Evolutionary conservation across 2,329 filamentous ascomycete species (phyloP).

Genomic region (Ascochyta viciae-villosae): DNA sequence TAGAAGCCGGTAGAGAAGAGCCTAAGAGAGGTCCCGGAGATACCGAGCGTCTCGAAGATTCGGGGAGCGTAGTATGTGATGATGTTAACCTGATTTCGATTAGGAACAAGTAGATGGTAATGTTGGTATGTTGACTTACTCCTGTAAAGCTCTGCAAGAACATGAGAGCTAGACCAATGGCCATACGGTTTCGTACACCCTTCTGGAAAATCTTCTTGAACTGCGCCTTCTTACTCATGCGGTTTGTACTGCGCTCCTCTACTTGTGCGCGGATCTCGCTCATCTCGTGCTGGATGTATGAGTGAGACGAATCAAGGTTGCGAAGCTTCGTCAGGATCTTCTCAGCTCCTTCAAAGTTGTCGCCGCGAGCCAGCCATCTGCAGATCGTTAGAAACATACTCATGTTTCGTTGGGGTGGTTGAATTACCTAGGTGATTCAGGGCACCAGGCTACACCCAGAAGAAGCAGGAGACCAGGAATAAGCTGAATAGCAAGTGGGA

Average conservation of each 20-base stretch:
- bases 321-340: constrained; percentile 54
- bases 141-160: constrained; percentile 48
- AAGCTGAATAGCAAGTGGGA: constrained; percentile 62
- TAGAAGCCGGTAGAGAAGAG: constrained; percentile 61
- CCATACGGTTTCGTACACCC: constrained; percentile 49
- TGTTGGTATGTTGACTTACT: constrained; percentile 18
- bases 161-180: constrained; percentile 49
- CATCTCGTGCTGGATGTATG: constrained; percentile 58
- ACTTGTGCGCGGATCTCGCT: constrained; percentile 54
- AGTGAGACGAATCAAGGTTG: constrained; percentile 52
- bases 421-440: constrained; percentile 39
- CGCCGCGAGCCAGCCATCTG: constrained; percentile 35
- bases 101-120: neutral
- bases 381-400: neutral
- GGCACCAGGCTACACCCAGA: constrained; percentile 47
- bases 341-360: constrained; percentile 50
- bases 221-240: constrained; percentile 37
- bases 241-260: constrained; percentile 39
- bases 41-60: constrained; percentile 54
- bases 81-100: constrained; percentile 36
- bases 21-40: constrained; percentile 51
- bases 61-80: constrained; percentile 49
- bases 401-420: neutral
- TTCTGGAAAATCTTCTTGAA: constrained; percentile 50
- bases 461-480: constrained; percentile 50